A percentile compares a stretch with the other conserved stretches of the same genome.
Conservation (phyloP, 768 basidiomycete species). For the Grammothele lineata region DNA sequence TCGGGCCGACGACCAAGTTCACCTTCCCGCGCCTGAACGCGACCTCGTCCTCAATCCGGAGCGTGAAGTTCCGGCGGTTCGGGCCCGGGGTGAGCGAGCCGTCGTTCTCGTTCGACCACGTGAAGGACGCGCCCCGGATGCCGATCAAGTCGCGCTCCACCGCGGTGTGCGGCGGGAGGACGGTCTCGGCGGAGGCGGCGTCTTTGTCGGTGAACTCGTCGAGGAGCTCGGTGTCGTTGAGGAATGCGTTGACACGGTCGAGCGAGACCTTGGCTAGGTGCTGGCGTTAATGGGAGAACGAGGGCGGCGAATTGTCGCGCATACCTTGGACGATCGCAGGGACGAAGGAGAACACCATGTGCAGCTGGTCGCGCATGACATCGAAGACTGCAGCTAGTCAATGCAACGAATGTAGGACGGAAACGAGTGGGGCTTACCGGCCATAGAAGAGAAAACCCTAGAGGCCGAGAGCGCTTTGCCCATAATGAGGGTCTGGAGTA, state of each 20-base stretch:
- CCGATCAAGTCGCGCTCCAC: constrained; percentile 38
- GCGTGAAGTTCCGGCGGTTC: constrained; percentile 39
- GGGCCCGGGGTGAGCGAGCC: constrained; percentile 29
- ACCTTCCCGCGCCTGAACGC: constrained; percentile 48
- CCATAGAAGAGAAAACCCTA: constrained; percentile 36
- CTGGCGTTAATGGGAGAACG: background rate
- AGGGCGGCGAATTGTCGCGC: constrained; percentile 25
- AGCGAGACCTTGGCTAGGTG: constrained; percentile 67
- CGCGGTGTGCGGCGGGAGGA: constrained; percentile 2
- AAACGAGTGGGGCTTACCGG: constrained; percentile 20
- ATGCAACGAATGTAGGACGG: background rate
- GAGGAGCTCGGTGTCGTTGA: constrained; percentile 46
- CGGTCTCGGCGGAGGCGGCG: constrained; percentile 8
- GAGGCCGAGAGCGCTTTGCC: constrained; percentile 35
- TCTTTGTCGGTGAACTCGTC: constrained; percentile 32
- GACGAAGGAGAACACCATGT: constrained; percentile 29
- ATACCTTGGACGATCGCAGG: constrained; percentile 28
- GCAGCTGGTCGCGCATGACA: constrained; percentile 49
- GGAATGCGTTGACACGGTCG: constrained; percentile 50
- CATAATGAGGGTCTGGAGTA: constrained; percentile 34
- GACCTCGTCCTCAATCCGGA: constrained; percentile 50
- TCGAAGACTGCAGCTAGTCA: constrained; percentile 43
- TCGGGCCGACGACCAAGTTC: constrained; percentile 59
- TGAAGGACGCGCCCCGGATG: constrained; percentile 51
- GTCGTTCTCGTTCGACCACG: constrained; percentile 45